Evolutionary conservation across 2,329 filamentous ascomycete genomes (phyloP).

Genomic region (Sporothrix pseudoabietina): DNA sequence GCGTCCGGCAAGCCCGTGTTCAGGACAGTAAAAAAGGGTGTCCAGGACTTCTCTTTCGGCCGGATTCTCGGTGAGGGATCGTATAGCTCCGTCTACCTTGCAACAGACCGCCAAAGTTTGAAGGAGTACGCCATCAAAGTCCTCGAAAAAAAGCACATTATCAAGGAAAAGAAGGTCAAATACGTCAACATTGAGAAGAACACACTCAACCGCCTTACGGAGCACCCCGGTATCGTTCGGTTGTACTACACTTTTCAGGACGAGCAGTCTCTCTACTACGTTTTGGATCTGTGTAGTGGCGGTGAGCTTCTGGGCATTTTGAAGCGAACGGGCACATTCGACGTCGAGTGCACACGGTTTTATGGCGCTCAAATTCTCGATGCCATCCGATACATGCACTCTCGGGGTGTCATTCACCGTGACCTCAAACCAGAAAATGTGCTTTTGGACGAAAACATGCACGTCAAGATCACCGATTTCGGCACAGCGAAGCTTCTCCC

Average conservation of each 20-base stretch:
- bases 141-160: slow-evolving; percentile 96
- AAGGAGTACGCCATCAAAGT: slow-evolving; percentile 99
- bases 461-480: slow-evolving; percentile 98
- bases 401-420: slow-evolving; percentile 90
- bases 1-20: slow-evolving; percentile 78
- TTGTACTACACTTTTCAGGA: slow-evolving; percentile 99
- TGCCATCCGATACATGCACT: slow-evolving; percentile 97
- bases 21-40: slow-evolving; percentile 90
- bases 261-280: slow-evolving; percentile 93
- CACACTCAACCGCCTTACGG: slow-evolving; percentile 90
- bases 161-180: slow-evolving; percentile 99
- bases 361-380: slow-evolving; percentile 96
- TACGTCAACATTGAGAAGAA: slow-evolving; percentile 99
- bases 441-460: slow-evolving; percentile 90
- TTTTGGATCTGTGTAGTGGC: slow-evolving; percentile 87
- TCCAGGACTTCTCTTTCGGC: slow-evolving; percentile 94
- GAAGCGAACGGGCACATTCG: slow-evolving; percentile 93
- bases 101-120: slow-evolving; percentile 87
- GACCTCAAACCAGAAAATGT: slow-evolving; percentile 98
- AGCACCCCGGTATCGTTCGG: slow-evolving; percentile 93
- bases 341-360: slow-evolving; percentile 90
- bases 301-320: slow-evolving; percentile 90
- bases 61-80: slow-evolving; percentile 91
- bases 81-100: slow-evolving; percentile 93
- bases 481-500: slow-evolving; percentile 94